phyloP scores from a whole-genome alignment of 1,139 yeast species.

The Yamadazyma epiphylla region DNA sequence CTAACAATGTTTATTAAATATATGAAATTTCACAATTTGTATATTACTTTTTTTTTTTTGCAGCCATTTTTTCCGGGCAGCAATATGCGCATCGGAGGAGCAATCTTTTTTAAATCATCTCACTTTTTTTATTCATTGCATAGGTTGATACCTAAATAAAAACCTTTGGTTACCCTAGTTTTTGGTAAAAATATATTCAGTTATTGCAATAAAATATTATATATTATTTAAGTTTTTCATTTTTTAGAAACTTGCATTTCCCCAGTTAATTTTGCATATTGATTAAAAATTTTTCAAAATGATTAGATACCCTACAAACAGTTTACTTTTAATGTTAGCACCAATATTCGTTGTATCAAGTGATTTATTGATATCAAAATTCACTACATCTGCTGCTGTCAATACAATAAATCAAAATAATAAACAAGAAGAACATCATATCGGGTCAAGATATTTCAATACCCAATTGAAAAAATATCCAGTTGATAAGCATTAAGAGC shows the following conservation, averaged over 20 bases:
- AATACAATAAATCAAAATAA: constrained; percentile 11
- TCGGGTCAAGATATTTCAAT: constrained; percentile 12
- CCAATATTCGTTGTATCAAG: constrained; percentile 23
- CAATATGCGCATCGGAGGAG: neutral
- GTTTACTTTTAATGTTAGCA: constrained; percentile 20
- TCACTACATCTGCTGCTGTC: constrained; percentile 17
- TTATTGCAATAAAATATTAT: too few species aligned
- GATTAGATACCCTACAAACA: constrained; percentile 16
- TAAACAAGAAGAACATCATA: constrained; percentile 1
- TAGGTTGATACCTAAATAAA: too few species aligned
- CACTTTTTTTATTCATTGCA: too few species aligned
- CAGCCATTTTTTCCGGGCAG: too few species aligned
- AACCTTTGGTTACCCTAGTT: too few species aligned
- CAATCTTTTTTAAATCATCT: neutral
- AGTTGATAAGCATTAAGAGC: neutral
- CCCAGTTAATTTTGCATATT: too few species aligned
- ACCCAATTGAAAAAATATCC: constrained; percentile 13
- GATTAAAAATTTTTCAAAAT: constrained; percentile 3
- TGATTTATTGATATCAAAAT: constrained; percentile 20
- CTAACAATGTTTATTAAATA: too few species aligned
- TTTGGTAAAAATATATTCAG: too few species aligned
- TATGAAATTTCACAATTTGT: too few species aligned
- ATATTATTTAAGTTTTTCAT: too few species aligned
- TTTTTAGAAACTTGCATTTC: too few species aligned
- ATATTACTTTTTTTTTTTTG: too few species aligned